These are phyloP conservation scores for Ceratocystis harringtonii DNA, from an alignment of 2,329 filamentous ascomycete species.

Conservation along the genomic window DNA sequence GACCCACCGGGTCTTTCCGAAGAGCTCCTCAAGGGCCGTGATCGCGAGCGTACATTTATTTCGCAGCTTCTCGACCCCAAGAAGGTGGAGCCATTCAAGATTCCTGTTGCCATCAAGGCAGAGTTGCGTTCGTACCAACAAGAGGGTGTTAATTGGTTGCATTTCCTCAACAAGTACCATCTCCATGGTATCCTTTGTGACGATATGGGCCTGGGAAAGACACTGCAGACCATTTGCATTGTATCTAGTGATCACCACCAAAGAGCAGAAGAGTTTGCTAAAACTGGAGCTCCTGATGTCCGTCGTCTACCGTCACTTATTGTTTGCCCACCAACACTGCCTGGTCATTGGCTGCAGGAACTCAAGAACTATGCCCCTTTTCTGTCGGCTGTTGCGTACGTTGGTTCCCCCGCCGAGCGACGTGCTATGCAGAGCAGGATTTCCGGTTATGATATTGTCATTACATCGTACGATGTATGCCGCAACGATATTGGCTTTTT, in stretches of 20 bases:
- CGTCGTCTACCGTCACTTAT: slow-evolving; percentile 79
- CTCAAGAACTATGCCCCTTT: slow-evolving; percentile 93
- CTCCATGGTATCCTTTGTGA: slow-evolving; percentile 96
- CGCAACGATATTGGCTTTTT: slow-evolving; percentile 86
- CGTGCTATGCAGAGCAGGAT: slow-evolving; percentile 54
- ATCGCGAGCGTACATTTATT: slow-evolving; percentile 92
- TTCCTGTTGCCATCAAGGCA: slow-evolving; percentile 93
- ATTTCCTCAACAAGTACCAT: slow-evolving; percentile 96
- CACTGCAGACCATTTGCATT: slow-evolving; percentile 91
- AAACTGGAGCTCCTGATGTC: slow-evolving; percentile 62
- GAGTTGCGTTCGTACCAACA: slow-evolving; percentile 95
- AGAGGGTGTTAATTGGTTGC: slow-evolving; percentile 96
- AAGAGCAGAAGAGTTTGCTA: slow-evolving; percentile 76
- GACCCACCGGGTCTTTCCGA: slow-evolving; percentile 87
- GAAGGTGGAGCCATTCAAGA: slow-evolving; percentile 86
- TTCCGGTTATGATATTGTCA: slow-evolving; percentile 72
- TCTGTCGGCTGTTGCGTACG: slow-evolving; percentile 75
- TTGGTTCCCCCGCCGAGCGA: slow-evolving; percentile 73
- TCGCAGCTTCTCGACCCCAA: slow-evolving; percentile 90
- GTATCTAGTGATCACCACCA: slow-evolving; percentile 95
- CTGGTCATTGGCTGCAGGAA: slow-evolving; percentile 97
- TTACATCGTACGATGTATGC: slow-evolving; percentile 96
- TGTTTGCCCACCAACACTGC: slow-evolving; percentile 87
- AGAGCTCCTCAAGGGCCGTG: slow-evolving; percentile 74
- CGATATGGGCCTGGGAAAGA: slow-evolving; percentile 98